A percentile compares a stretch with the other conserved stretches of the same genome.
phyloP scores from a whole-genome alignment of 805 yeast species.

The Ogataea angusta region DNA sequence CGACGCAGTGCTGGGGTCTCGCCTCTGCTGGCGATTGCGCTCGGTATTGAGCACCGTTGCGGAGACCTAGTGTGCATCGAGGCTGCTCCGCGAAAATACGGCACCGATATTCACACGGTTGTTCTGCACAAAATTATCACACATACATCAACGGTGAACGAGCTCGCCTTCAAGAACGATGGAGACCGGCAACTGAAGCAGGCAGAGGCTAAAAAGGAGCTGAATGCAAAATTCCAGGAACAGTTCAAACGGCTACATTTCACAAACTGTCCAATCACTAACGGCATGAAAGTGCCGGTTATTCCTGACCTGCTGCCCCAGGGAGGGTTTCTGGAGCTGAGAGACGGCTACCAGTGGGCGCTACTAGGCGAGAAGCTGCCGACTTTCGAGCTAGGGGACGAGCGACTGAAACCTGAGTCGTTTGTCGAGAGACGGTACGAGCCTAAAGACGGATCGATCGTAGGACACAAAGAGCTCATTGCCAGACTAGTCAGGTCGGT shows the following conservation, averaged over 20 bases:
- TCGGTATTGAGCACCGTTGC: slow-evolving; percentile 46
- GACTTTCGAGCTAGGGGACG: slow-evolving; percentile 49
- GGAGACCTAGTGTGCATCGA: slow-evolving; percentile 57
- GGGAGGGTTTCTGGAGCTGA: slow-evolving; percentile 60
- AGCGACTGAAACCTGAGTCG: slow-evolving; percentile 43
- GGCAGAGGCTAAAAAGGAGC: slow-evolving; percentile 22
- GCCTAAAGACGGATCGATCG: slow-evolving; percentile 30
- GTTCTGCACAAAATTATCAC: slow-evolving; percentile 55
- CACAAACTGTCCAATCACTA: slow-evolving; percentile 41
- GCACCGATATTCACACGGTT: slow-evolving; percentile 24
- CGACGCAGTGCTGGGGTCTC: slow-evolving; percentile 51
- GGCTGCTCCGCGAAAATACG: slow-evolving; percentile 27
- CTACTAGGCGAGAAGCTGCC: slow-evolving; percentile 18
- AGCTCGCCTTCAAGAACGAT: slow-evolving; percentile 33
- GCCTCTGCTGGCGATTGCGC: slow-evolving; percentile 48
- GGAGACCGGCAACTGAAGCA: slow-evolving; percentile 23
- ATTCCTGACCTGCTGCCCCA: slow-evolving; percentile 43
- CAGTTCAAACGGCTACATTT: slow-evolving; percentile 9
- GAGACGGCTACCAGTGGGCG: slow-evolving; percentile 32
- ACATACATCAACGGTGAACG: slow-evolving; percentile 34
- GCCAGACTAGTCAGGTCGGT: slow-evolving; percentile 39
- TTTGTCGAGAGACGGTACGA: slow-evolving; percentile 25
- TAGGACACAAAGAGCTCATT: slow-evolving; percentile 55
- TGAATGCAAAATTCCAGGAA: slow-evolving; percentile 15
- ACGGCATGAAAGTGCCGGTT: slow-evolving; percentile 51